Conservation (phyloP, 176 grass and related monocot genomes). For the Oryza australiensis region DNA sequence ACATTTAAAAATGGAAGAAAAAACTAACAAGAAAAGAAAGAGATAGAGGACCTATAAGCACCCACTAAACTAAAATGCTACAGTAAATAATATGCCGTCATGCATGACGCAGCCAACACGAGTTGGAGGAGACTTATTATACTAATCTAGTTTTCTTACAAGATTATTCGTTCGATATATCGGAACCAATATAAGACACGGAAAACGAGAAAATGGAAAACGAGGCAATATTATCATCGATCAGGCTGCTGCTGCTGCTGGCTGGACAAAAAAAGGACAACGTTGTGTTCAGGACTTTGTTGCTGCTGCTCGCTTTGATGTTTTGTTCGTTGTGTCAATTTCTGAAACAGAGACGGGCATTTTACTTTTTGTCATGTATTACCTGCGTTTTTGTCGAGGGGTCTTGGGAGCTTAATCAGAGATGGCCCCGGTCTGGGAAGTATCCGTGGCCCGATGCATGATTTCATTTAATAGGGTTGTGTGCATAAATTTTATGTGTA, state of each 20-base stretch:
- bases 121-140: too few species aligned
- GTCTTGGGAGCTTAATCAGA: neutral
- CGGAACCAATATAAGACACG: neutral
- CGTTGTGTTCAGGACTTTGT: neutral
- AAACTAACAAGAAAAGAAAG: neutral
- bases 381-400: neutral
- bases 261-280: neutral
- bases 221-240: neutral
- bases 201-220: neutral
- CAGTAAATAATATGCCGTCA: neutral
- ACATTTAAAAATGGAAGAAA: neutral
- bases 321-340: neutral
- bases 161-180: neutral
- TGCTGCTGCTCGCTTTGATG: neutral
- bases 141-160: neutral
- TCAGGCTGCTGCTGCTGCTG: neutral
- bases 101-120: neutral
- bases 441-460: too few species aligned
- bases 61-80: neutral
- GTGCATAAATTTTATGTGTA: too few species aligned
- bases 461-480: too few species aligned
- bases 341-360: neutral
- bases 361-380: too few species aligned
- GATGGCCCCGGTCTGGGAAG: neutral
- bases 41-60: too few species aligned